phyloP scores from a whole-genome alignment of 1,284 basidiomycete species.

The Malassezia slooffiae region DNA sequence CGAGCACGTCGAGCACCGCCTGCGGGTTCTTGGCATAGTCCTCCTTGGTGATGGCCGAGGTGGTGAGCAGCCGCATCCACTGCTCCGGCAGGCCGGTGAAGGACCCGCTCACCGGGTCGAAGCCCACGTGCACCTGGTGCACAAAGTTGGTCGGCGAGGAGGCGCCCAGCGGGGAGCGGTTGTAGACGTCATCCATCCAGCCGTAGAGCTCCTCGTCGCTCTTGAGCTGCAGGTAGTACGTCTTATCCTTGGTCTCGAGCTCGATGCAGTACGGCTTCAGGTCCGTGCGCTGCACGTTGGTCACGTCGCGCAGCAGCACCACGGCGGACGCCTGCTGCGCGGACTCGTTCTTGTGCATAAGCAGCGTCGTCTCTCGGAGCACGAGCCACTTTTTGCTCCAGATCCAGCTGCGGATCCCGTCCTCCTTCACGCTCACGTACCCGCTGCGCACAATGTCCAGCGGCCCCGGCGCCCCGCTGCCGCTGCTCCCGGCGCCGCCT shows the following conservation, averaged over 20 bases:
- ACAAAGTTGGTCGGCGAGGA: slow-evolving; percentile 92
- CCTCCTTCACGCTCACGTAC: slow-evolving; percentile 46
- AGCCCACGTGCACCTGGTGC: slow-evolving; percentile 95
- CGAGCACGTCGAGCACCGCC: slow-evolving; percentile 89
- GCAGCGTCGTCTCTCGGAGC: slow-evolving; percentile 66
- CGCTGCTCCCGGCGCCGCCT: too few species aligned
- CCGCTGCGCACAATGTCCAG: slow-evolving; percentile 41
- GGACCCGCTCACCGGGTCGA: slow-evolving; percentile 81
- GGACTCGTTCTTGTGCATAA: slow-evolving; percentile 80
- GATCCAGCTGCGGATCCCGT: slow-evolving; percentile 61
- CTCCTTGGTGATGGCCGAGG: slow-evolving; percentile 91
- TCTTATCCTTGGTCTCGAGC: slow-evolving; percentile 64
- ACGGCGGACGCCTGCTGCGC: slow-evolving; percentile 57
- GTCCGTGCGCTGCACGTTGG: slow-evolving; percentile 79
- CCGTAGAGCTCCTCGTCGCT: slow-evolving; percentile 89
- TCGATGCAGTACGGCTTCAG: slow-evolving; percentile 78
- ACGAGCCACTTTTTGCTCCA: slow-evolving; percentile 87
- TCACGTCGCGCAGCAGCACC: slow-evolving; percentile 66
- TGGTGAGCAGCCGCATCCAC: slow-evolving; percentile 89
- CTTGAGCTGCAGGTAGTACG: slow-evolving; percentile 71
- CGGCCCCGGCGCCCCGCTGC: too few species aligned
- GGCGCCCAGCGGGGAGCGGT: slow-evolving; percentile 76
- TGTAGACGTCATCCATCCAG: slow-evolving; percentile 94
- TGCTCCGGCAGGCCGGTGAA: slow-evolving; percentile 94
- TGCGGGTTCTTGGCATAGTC: slow-evolving; percentile 95